Conservation (phyloP, 208 protist genomes). For the Histomonas meleagridis region DNA sequence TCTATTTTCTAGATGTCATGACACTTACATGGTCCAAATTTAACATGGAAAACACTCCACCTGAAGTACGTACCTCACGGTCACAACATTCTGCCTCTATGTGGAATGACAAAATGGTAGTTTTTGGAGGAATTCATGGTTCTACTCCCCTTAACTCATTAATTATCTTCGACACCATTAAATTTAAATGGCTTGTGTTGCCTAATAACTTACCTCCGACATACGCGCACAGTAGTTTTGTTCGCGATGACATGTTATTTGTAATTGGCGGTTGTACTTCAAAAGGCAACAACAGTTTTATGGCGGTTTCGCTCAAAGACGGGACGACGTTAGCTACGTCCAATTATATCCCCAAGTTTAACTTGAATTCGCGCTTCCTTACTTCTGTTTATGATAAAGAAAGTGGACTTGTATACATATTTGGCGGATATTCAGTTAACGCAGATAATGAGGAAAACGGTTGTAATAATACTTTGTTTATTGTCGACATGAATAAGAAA, state of each 20-base stretch:
- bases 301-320: not conserved
- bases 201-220: not conserved
- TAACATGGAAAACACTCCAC: not conserved
- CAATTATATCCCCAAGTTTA: not conserved
- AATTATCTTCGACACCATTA: not conserved
- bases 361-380: not conserved
- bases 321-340: not conserved
- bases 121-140: not conserved
- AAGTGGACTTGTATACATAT: not conserved
- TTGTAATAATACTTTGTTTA: not conserved
- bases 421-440: not conserved
- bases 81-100: not conserved
- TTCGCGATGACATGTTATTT: not conserved
- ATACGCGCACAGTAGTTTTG: not conserved
- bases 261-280: not conserved
- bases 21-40: not conserved
- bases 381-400: not conserved
- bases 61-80: not conserved
- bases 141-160: not conserved
- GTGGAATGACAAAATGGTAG: not conserved
- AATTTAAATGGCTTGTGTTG: not conserved
- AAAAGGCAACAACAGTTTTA: not conserved
- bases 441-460: not conserved
- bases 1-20: not conserved
- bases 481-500: not conserved